Conservation (phyloP, 2,329 filamentous ascomycete genomes). For the Colletotrichum lini region DNA sequence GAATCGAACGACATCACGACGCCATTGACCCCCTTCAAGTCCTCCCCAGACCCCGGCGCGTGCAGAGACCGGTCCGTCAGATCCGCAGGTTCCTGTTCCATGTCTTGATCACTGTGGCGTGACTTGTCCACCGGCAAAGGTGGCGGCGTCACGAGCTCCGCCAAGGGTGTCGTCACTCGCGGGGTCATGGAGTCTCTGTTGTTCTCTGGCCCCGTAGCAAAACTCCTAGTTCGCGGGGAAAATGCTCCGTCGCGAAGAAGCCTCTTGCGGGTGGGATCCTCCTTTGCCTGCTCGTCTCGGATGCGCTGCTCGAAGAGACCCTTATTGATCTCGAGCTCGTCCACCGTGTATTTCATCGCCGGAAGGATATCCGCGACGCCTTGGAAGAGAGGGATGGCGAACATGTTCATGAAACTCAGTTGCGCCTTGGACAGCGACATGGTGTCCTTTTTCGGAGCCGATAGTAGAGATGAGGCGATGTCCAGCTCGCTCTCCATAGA, state of each 20-base stretch:
- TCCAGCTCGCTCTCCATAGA: conserved; percentile 91
- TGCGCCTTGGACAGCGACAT: conserved; percentile 89
- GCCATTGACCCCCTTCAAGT: conserved; percentile 62
- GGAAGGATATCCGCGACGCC: conserved; percentile 90
- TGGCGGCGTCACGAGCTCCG: conserved; percentile 39
- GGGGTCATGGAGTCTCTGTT: conserved; percentile 34
- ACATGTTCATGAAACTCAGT: conserved; percentile 96
- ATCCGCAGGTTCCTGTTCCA: conserved; percentile 48
- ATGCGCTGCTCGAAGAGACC: conserved; percentile 79
- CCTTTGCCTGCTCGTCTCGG: conserved; percentile 71
- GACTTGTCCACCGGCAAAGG: conserved; percentile 44
- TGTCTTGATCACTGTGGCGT: conserved; percentile 46
- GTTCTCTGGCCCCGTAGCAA: conserved; percentile 48
- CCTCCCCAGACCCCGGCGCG: conserved; percentile 51
- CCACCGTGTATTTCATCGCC: conserved; percentile 85
- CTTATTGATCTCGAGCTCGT: conserved; percentile 85
- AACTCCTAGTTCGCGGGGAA: conserved; percentile 62
- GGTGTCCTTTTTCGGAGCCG: conserved; percentile 86
- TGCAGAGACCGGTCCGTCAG: conserved; percentile 50
- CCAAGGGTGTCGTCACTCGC: conserved; percentile 37
- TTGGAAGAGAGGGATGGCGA: conserved; percentile 92
- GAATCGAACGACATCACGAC: conserved; percentile 61
- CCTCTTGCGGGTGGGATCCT: conserved; percentile 55
- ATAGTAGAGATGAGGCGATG: conserved; percentile 89
- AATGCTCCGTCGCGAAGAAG: conserved; percentile 58